Percentiles rank a stretch among this genome's conserved stretches.
phyloP scores from a whole-genome alignment of 2,329 filamentous ascomycete species.

The Didymella sp. region DNA sequence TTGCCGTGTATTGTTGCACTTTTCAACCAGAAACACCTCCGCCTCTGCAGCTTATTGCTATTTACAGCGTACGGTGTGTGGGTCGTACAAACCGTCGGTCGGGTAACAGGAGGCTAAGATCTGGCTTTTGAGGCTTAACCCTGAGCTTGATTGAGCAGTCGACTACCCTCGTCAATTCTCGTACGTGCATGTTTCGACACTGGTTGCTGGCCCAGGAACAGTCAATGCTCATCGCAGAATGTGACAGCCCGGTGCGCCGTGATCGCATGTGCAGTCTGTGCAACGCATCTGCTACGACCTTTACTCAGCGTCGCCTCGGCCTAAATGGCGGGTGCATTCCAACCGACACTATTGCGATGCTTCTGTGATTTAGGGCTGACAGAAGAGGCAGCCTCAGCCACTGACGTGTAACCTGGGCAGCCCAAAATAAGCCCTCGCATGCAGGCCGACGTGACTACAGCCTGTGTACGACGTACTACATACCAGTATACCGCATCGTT shows the following conservation, averaged over 20 bases:
- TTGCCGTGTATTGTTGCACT: too few relatives aligned
- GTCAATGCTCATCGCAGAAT: neutral
- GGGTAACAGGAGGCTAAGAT: neutral
- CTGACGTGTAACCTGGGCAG: constrained; percentile 3
- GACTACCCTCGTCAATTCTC: neutral
- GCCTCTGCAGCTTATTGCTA: constrained; percentile 3
- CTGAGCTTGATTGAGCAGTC: neutral
- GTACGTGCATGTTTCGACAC: neutral
- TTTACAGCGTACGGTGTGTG: neutral
- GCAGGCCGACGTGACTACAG: constrained; percentile 1
- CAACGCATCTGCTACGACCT: neutral
- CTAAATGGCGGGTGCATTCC: neutral
- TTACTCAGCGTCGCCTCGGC: constrained; percentile 1
- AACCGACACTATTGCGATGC: neutral
- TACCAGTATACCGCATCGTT: neutral
- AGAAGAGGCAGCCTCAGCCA: constrained; percentile 5
- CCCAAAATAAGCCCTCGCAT: constrained; percentile 16
- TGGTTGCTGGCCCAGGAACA: neutral
- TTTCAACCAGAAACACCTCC: neutral
- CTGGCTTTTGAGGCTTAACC: neutral
- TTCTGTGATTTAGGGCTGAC: constrained; percentile 12
- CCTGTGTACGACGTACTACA: constrained; percentile 3
- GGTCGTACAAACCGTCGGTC: neutral
- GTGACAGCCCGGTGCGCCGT: neutral
- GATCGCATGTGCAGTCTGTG: constrained; percentile 1